Evolutionary conservation across 129 eudicot species (phyloP).

Genomic region (Flaveria linearis): DNA sequence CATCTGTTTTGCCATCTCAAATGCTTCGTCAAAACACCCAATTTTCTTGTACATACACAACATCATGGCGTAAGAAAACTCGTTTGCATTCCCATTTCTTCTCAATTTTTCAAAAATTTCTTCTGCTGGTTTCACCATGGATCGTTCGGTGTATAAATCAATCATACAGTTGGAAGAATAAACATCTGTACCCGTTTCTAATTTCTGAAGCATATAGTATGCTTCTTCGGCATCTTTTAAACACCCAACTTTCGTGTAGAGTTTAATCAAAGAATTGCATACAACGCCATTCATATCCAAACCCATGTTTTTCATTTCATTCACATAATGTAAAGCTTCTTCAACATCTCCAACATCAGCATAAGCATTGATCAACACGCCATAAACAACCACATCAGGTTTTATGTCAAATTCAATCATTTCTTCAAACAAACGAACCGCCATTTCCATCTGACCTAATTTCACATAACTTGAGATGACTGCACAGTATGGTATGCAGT

Average conservation of each 20-base stretch:
- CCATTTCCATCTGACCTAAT: conserved; percentile 55
- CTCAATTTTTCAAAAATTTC: conserved; percentile 54
- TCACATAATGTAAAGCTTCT: conserved; percentile 54
- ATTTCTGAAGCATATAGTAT: conserved; percentile 47
- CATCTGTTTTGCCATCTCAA: conserved; percentile 65
- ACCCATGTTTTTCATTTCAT: conserved; percentile 54
- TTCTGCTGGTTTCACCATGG: conserved; percentile 73
- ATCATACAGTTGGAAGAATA: conserved; percentile 84
- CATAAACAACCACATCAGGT: conserved; percentile 71
- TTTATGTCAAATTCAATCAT: conserved; percentile 57
- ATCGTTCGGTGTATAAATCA: conserved; percentile 69
- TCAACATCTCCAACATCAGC: conserved; percentile 75
- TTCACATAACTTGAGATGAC: conserved; percentile 76
- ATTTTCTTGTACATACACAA: conserved; percentile 77
- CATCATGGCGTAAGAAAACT: conserved; percentile 95
- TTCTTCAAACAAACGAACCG: conserved; percentile 56
- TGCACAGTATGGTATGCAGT: conserved; percentile 64
- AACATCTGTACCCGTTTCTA: conserved; percentile 51
- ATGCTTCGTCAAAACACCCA: conserved; percentile 67
- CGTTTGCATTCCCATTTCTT: conserved; percentile 61
- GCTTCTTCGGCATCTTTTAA: conserved; percentile 73
- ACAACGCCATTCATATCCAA: conserved; percentile 60
- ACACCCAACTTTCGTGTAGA: conserved; percentile 80
- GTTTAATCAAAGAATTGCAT: conserved; percentile 68
- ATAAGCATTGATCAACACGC: conserved; percentile 67